Evolutionary conservation across 768 basidiomycete species (phyloP).

Genomic region (Boletus insuetus): DNA sequence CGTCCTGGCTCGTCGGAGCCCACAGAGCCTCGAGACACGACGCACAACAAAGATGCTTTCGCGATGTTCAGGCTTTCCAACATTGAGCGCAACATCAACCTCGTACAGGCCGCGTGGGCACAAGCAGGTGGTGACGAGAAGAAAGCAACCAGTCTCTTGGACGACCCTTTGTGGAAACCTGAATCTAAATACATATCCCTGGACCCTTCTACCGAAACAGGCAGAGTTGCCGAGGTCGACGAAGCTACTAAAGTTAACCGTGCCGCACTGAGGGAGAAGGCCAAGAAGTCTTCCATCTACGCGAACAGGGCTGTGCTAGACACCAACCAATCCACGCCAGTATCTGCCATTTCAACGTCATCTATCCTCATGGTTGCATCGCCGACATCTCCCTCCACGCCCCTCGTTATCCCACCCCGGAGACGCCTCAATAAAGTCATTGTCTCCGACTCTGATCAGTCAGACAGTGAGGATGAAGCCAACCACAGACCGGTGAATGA

Average conservation of each 20-base stretch:
- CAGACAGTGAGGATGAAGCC: constrained; percentile 48
- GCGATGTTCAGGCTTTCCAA: constrained; percentile 63
- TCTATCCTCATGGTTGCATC: constrained; percentile 34
- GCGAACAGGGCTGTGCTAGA: constrained; percentile 59
- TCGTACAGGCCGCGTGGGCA: constrained; percentile 64
- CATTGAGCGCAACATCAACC: constrained; percentile 39
- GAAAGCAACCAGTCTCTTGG: constrained; percentile 56
- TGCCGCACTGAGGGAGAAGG: constrained; percentile 67
- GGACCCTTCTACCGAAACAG: constrained; percentile 37
- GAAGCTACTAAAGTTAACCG: constrained; percentile 69
- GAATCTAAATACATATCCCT: constrained; percentile 12
- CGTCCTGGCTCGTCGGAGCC: constrained; percentile 33
- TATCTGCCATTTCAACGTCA: constrained; percentile 21
- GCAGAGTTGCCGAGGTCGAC: constrained; percentile 69
- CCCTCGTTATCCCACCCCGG: constrained; percentile 41
- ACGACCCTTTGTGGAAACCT: constrained; percentile 55
- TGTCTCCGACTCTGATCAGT: constrained; percentile 59
- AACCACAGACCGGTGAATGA: constrained; percentile 34
- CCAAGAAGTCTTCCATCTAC: constrained; percentile 81
- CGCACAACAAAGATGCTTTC: constrained; percentile 34
- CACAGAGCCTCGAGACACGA: constrained; percentile 23
- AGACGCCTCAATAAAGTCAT: constrained; percentile 59
- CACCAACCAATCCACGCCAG: constrained; percentile 42
- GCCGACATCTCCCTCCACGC: constrained; percentile 41
- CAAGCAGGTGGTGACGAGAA: constrained; percentile 59